phyloP scores from a whole-genome alignment of 139 green algal genomes.

The Tetradesmus lagerheimii region DNA sequence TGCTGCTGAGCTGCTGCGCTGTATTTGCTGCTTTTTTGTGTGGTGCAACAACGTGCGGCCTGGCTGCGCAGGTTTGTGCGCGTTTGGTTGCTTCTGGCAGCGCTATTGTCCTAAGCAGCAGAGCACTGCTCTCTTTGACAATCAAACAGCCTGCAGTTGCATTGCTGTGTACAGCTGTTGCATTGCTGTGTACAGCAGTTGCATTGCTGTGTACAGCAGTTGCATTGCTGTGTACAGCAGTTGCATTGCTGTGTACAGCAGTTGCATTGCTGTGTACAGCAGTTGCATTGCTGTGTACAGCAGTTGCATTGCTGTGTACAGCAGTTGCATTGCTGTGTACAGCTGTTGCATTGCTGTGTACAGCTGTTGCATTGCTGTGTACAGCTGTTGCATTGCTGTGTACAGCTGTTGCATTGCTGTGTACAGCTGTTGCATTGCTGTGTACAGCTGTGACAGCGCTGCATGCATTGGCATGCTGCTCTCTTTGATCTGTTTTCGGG shows the following conservation, averaged over 20 bases:
- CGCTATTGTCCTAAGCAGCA: not conserved
- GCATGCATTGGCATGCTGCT: too few relatives aligned
- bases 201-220: not conserved
- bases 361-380: not conserved
- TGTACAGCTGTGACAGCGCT: not conserved
- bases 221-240: not conserved
- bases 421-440: not conserved
- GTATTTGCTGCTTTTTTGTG: not conserved
- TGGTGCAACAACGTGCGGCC: not conserved
- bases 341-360: not conserved
- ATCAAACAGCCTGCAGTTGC: not conserved
- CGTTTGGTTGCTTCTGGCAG: not conserved
- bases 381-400: not conserved
- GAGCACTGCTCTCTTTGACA: not conserved
- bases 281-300: too few relatives aligned
- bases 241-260: too few relatives aligned
- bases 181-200: not conserved
- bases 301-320: not conserved
- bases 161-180: not conserved
- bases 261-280: not conserved
- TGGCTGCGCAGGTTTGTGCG: not conserved
- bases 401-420: not conserved
- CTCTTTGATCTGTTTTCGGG: too few relatives aligned
- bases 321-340: too few relatives aligned
- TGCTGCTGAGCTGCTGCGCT: not conserved